Evolutionary conservation across 305 asterid species (phyloP).

Genomic region (Rubia balearica): DNA sequence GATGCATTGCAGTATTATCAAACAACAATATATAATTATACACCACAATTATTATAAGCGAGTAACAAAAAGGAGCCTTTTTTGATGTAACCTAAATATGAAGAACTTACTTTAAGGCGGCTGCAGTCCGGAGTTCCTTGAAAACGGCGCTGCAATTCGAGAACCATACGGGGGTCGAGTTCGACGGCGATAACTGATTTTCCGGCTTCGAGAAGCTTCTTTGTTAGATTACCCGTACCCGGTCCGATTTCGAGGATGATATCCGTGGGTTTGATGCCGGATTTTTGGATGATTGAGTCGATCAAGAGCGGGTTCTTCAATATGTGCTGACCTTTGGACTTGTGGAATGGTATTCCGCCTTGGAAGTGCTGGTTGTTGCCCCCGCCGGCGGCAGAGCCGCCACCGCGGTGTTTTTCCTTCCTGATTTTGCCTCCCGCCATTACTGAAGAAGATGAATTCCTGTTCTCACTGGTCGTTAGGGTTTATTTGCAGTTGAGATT

Average conservation of each 20-base stretch:
- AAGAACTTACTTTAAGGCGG: constrained; percentile 47
- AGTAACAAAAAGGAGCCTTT: background rate
- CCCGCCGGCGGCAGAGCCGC: constrained; percentile 29
- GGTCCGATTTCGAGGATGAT: constrained; percentile 92
- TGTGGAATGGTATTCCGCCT: constrained; percentile 91
- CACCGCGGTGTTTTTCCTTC: constrained; percentile 51
- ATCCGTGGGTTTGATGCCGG: constrained; percentile 85
- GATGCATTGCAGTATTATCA: background rate
- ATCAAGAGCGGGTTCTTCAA: constrained; percentile 74
- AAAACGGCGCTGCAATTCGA: constrained; percentile 80
- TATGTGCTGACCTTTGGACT: constrained; percentile 95
- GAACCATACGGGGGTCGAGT: constrained; percentile 97
- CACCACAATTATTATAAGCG: background rate
- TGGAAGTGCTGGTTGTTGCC: constrained; percentile 57
- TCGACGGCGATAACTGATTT: constrained; percentile 90
- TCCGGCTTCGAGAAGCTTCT: constrained; percentile 93
- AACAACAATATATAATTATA: too few species aligned
- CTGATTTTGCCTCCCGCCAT: constrained; percentile 90
- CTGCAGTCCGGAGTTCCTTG: constrained; percentile 67
- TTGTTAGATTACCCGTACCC: constrained; percentile 92
- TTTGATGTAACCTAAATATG: background rate
- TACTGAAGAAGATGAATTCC: background rate
- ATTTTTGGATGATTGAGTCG: constrained; percentile 74
- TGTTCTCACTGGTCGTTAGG: background rate
- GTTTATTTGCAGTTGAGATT: background rate